phyloP scores from a whole-genome alignment of 768 basidiomycete species.

The Lactarius trivialis region DNA sequence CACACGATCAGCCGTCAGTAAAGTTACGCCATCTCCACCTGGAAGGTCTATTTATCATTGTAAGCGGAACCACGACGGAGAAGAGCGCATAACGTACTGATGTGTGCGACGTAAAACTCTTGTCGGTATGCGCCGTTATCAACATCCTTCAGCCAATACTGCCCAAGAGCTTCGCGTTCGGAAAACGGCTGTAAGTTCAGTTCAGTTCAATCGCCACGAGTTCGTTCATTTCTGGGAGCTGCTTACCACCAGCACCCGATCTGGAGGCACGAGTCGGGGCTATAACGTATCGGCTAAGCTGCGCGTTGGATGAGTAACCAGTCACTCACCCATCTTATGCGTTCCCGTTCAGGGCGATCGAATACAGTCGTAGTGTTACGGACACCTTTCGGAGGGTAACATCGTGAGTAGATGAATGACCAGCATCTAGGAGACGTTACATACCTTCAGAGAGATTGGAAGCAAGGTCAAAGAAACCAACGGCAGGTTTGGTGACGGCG shows the following conservation, averaged over 20 bases:
- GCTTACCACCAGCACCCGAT: constrained; percentile 80
- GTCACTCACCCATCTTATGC: constrained; percentile 63
- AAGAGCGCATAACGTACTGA: constrained; percentile 47
- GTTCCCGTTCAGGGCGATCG: constrained; percentile 84
- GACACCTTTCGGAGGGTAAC: constrained; percentile 53
- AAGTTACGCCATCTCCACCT: constrained; percentile 71
- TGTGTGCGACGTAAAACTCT: constrained; percentile 88
- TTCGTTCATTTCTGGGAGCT: not conserved
- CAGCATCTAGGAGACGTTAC: constrained; percentile 8
- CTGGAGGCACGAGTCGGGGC: constrained; percentile 81
- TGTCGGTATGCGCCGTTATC: constrained; percentile 81
- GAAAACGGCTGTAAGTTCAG: constrained; percentile 64
- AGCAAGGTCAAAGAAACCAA: constrained; percentile 93
- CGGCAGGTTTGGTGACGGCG: constrained; percentile 91
- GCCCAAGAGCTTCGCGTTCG: constrained; percentile 83
- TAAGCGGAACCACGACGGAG: not conserved
- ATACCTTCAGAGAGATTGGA: constrained; percentile 90
- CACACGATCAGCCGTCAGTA: constrained; percentile 73
- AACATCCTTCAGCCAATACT: constrained; percentile 95
- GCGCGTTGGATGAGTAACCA: not conserved
- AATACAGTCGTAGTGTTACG: constrained; percentile 98
- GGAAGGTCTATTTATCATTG: constrained; percentile 48
- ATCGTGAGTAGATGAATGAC: not conserved
- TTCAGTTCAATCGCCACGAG: not conserved
- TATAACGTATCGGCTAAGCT: constrained; percentile 28